Evolutionary conservation across 805 yeast genomes (phyloP), one percentile per base, ranked within the genome.

Genomic region (Candida sphagnicola): DNA sequence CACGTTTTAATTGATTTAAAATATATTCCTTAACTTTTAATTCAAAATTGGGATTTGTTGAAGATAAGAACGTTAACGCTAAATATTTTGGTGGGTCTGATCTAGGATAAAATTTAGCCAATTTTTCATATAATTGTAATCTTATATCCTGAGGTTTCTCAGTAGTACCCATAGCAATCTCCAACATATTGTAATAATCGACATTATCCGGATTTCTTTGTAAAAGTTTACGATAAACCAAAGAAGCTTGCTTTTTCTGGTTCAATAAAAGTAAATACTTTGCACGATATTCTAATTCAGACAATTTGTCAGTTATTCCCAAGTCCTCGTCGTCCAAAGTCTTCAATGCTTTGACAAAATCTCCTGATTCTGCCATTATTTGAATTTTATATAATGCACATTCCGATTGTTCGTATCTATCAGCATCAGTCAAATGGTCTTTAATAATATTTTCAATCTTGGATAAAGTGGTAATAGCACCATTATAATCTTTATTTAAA

Each of bases 161-260:
- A 8, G 66, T 53, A 16, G 81, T 69, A 3, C 75, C 80, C 44
- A 89, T 70, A 3, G 86, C 67, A 17, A 70, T 59, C 54, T 91
- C 96, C 44, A 93, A 67, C 29, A 75, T 61, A 35, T 62, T 57
- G 57, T 87, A 90, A 54, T 87, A 88, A 10, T 59, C 65, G 26
- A 68, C 65, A 50, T 84, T 75, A 53, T 89, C 96, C 0, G 98
- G 95, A 57, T 91, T 91, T 54, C 96, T 79, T 56, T 84, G 78
- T 42, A 91, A 68, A 41, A 91, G 68, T 40, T 72, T 66, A 55
- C 95, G 77, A 54, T 81, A 85, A 29, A 77, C 69, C 35, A 74
- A 50, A 13, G 86, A 78, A 1, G 96, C 91, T 38, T 85, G 87
- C 39, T 76, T 67, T 11, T 55, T 52, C 31, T 69, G 64, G 8